phyloP scores from a whole-genome alignment of 2,329 filamentous ascomycete species.

The Paecilomyces fulvus region DNA sequence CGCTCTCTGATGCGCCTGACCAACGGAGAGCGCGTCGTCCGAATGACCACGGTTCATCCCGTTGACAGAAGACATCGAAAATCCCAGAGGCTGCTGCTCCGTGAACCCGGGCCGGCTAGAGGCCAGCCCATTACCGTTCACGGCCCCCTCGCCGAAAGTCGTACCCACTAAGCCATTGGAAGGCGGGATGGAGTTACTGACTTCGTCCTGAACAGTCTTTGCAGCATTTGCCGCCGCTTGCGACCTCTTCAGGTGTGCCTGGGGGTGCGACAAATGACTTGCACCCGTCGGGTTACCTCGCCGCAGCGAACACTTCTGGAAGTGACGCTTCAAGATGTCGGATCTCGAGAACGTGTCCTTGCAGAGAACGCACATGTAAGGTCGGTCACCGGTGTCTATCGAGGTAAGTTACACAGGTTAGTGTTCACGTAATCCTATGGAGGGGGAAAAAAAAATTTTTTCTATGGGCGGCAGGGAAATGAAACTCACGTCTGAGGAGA shows the following conservation, averaged over 20 bases:
- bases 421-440: conserved; percentile 11
- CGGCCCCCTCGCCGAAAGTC: conserved; percentile 34
- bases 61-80: conserved; percentile 34
- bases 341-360: conserved; percentile 96
- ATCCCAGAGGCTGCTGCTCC: conserved; percentile 36
- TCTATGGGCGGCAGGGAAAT: background rate
- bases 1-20: conserved; percentile 30
- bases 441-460: conserved; percentile 2
- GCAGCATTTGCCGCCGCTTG: conserved; percentile 36
- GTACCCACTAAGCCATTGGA: conserved; percentile 35
- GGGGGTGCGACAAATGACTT: conserved; percentile 87
- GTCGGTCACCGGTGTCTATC: conserved; percentile 89
- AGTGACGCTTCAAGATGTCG: conserved; percentile 97
- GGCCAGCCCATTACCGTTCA: conserved; percentile 35
- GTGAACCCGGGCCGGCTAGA: conserved; percentile 28
- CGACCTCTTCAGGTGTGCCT: conserved; percentile 75
- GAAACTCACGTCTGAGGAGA: conserved; percentile 80
- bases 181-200: conserved; percentile 36
- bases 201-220: conserved; percentile 37
- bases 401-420: conserved; percentile 6
- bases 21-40: conserved; percentile 27
- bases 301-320: conserved; percentile 96
- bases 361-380: conserved; percentile 96
- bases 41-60: conserved; percentile 32
- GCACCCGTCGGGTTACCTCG: conserved; percentile 92